These are phyloP conservation scores for Fusarium domesticum DNA, from an alignment of 2,329 filamentous ascomycete species.

Conservation along the genomic window DNA sequence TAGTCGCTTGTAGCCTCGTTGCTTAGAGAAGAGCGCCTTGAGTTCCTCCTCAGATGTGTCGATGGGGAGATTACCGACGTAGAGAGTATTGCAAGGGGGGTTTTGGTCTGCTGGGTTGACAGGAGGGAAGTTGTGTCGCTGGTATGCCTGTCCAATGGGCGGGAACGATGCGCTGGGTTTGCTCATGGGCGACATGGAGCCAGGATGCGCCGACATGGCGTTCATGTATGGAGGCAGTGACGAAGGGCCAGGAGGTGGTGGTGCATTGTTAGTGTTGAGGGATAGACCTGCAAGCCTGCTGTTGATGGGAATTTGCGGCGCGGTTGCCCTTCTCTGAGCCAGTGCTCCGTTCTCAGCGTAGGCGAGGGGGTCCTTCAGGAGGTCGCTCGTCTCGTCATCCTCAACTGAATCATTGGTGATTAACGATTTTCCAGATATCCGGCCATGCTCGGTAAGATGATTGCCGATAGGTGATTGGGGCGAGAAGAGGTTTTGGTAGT, in stretches of 20 bases:
- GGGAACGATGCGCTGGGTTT: conserved; percentile 29
- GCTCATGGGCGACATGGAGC: conserved; percentile 56
- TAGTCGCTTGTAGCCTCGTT: conserved; percentile 90
- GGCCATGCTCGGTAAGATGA: conserved; percentile 59
- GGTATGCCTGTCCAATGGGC: conserved; percentile 52
- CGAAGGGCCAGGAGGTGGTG: conserved; percentile 44
- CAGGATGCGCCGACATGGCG: conserved; percentile 40
- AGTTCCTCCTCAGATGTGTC: conserved; percentile 94
- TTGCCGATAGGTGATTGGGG: conserved; percentile 71
- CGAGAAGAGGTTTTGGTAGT: conserved; percentile 65
- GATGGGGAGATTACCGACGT: conserved; percentile 92
- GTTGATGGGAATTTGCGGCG: conserved; percentile 68
- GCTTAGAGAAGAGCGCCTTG: conserved; percentile 88
- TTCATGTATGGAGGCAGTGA: conserved; percentile 49
- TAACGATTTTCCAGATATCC: conserved; percentile 65
- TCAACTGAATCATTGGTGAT: conserved; percentile 65
- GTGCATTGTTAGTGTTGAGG: conserved; percentile 60
- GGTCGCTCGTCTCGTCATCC: conserved; percentile 66
- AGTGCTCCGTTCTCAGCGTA: conserved; percentile 61
- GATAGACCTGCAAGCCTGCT: conserved; percentile 67
- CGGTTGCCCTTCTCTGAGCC: conserved; percentile 63
- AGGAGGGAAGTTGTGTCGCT: conserved; percentile 69
- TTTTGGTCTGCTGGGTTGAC: conserved; percentile 95
- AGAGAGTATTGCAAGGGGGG: conserved; percentile 94
- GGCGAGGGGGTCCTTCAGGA: conserved; percentile 69